Evolutionary conservation across 495 filamentous ascomycete genomes (phyloP).

Genomic region (Achaetomiella virescens): DNA sequence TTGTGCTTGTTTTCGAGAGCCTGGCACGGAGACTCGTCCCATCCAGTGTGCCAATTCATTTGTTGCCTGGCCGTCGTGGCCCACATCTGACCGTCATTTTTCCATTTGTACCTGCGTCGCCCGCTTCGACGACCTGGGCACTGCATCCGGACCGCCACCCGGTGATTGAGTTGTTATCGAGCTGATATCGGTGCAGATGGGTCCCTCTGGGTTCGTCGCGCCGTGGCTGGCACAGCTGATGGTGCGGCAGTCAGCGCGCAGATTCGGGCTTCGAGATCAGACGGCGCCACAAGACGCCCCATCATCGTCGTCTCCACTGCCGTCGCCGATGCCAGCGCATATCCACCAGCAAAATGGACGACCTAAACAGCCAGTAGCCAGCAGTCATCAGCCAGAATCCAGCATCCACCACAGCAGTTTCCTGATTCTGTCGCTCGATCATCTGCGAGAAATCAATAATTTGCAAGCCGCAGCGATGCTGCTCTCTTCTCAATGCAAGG

Average conservation of each 20-base stretch:
- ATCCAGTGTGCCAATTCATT: slow-evolving; percentile 3
- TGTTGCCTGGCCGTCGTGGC: not conserved
- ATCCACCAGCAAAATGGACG: not conserved
- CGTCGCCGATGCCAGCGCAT: not conserved
- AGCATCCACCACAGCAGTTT: too few relatives aligned
- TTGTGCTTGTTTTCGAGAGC: too few relatives aligned
- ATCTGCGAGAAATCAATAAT: slow-evolving; percentile 1
- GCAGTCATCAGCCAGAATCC: too few relatives aligned
- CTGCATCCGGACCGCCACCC: slow-evolving; percentile 4
- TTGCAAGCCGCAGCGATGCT: not conserved
- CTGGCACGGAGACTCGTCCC: not conserved
- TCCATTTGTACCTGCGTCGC: slow-evolving; percentile 20
- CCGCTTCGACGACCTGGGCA: not conserved
- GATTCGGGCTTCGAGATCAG: too few relatives aligned
- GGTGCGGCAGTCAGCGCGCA: not conserved
- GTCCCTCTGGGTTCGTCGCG: too few relatives aligned
- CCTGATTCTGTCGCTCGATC: not conserved
- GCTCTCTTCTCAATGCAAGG: not conserved
- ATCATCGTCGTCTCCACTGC: not conserved
- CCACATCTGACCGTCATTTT: not conserved
- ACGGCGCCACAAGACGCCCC: slow-evolving; percentile 4
- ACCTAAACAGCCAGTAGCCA: too few relatives aligned
- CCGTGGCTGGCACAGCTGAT: slow-evolving; percentile 5
- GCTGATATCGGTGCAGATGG: too few relatives aligned
- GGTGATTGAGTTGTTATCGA: slow-evolving; percentile 10